These are phyloP conservation scores for Pichia sp. DNA, from an alignment of 1,139 yeast species.

Conservation along the genomic window DNA sequence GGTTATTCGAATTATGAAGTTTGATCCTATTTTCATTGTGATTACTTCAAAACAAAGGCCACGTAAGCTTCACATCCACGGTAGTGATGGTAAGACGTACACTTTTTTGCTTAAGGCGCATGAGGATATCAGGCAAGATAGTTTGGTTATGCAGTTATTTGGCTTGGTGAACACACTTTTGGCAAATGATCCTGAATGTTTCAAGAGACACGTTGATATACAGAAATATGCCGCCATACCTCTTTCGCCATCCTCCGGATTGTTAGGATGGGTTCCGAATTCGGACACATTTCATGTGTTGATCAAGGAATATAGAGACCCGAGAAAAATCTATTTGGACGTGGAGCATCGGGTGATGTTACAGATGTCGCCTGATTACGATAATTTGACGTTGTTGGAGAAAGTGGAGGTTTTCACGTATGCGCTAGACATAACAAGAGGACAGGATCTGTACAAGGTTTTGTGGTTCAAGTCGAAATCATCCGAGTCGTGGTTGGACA, in stretches of 20 bases:
- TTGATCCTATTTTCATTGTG: conserved; percentile 83
- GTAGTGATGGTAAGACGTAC: conserved; percentile 90
- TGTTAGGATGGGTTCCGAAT: conserved; percentile 95
- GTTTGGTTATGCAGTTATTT: conserved; percentile 94
- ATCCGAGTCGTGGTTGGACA: conserved; percentile 95
- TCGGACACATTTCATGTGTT: conserved; percentile 94
- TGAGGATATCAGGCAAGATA: conserved; percentile 97
- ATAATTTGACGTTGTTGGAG: conserved; percentile 78
- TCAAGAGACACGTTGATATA: conserved; percentile 90
- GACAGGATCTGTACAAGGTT: conserved; percentile 93
- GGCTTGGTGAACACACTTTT: conserved; percentile 90
- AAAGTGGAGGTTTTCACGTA: conserved; percentile 96
- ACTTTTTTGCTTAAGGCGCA: conserved; percentile 85
- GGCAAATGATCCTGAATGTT: conserved; percentile 89
- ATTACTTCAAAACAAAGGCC: conserved; percentile 97
- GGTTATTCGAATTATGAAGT: conserved; percentile 62
- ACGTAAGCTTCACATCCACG: conserved; percentile 69
- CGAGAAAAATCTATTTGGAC: conserved; percentile 80
- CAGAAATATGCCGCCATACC: conserved; percentile 93
- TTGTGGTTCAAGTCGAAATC: conserved; percentile 94
- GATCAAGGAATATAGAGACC: conserved; percentile 88
- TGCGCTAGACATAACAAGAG: conserved; percentile 91
- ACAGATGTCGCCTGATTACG: conserved; percentile 98
- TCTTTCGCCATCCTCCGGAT: conserved; percentile 93
- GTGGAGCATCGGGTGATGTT: conserved; percentile 94